Evolutionary conservation across 2,329 filamentous ascomycete species (phyloP), one percentile per base, ranked within the genome.

Genomic region (Hypocreales sp.): DNA sequence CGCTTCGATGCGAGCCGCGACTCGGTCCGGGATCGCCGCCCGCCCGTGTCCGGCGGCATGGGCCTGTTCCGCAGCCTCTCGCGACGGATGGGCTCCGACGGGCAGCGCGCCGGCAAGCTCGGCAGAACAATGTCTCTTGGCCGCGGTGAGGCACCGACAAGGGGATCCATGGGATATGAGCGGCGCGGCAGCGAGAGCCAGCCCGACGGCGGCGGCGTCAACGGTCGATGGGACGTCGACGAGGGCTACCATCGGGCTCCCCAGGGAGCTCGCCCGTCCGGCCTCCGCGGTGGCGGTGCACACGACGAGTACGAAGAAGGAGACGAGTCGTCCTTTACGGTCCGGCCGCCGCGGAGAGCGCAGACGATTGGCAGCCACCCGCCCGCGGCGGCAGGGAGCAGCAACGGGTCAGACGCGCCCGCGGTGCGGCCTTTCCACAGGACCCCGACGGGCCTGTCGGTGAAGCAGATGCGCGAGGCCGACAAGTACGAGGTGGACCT

Each of bases 401-500:
- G 8, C 7, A 12, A 44, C 35, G 31, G 47, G 38, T 26, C 30
- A 13, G 36, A 34, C 8, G 33, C 33, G 0, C 41, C 44, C 2
- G 36, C 37, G 7, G 34, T 30, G 5, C 42, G 45, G 2, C 53
- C 59, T 1, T 79, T 83, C 49, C 70, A 73, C 38, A 72, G 79
- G 22, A 74, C 72, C 5, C 76, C 79, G 2, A 84, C 79, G 0
- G 74, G 72, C 10, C 50, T 82, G 22, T 72, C 69, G 15, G 52
- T 58, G 3, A 80, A 75, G 44, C 64, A 76, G 38, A 56, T 65
- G 38, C 64, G 61, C 40, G 64, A 66, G 35, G 49, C 60, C 3
- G 59, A 64, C 22, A 58, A 59, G 12, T 60, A 61, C 23, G 63
- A 68, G 8, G 68, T 95, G 32, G 73, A 93, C 44, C 61, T 94